phyloP scores from a whole-genome alignment of 2,329 filamentous ascomycete genomes.

The Tolypocladium tropicale region DNA sequence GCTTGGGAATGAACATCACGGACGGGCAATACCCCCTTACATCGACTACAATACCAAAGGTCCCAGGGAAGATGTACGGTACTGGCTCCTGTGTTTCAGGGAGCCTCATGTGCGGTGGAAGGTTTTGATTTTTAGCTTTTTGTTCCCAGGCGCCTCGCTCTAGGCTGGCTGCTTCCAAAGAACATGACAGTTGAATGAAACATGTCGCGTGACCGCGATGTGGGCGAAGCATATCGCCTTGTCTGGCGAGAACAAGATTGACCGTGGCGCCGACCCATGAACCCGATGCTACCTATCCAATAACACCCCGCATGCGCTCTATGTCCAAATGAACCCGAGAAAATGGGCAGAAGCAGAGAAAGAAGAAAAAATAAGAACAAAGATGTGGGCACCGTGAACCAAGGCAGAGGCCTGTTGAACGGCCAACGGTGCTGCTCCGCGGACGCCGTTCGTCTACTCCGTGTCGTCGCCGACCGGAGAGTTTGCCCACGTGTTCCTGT shows the following conservation, averaged over 20 bases:
- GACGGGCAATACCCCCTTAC: not conserved
- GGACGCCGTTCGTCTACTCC: constrained; percentile 15
- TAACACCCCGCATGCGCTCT: constrained; percentile 3
- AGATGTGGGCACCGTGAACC: constrained; percentile 1
- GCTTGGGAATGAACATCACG: not conserved
- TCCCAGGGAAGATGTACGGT: not conserved
- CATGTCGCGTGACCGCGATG: not conserved
- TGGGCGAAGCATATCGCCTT: not conserved
- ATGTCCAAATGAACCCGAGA: constrained; percentile 5
- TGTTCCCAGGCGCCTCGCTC: not conserved
- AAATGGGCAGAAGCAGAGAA: not conserved
- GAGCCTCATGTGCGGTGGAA: not conserved
- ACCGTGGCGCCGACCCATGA: constrained; percentile 8
- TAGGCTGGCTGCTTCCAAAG: not conserved
- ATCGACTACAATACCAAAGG: not conserved
- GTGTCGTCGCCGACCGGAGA: constrained; percentile 28
- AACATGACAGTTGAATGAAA: not conserved
- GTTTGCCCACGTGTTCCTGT: constrained; percentile 16
- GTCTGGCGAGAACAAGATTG: constrained; percentile 7
- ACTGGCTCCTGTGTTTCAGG: not conserved
- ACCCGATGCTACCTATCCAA: not conserved
- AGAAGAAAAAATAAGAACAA: not conserved
- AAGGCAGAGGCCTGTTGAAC: not conserved
- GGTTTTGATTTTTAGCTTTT: not conserved
- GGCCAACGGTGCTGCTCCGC: not conserved